Evolutionary conservation across 139 green algal genomes (phyloP).

Genomic region (Picochlorum sp.): DNA sequence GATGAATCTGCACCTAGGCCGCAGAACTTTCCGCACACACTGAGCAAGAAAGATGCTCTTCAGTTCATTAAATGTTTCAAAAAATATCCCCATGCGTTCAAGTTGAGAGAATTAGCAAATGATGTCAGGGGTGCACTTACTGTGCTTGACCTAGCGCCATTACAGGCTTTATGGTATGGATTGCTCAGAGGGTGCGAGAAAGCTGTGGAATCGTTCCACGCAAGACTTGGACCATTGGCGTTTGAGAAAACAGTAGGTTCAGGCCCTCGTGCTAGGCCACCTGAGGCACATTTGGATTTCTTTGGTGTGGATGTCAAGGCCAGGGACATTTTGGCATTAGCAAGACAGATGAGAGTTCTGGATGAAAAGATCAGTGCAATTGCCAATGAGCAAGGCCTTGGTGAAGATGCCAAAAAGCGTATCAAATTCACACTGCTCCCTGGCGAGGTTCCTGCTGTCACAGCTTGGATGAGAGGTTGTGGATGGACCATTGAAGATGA

Average conservation of each 20-base stretch:
- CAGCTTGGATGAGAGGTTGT: conserved; percentile 25
- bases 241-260: not conserved
- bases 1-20: conserved; percentile 5
- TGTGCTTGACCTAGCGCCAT: not conserved
- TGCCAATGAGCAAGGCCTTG: not conserved
- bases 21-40: conserved; percentile 13
- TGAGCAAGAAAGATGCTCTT: conserved; percentile 49
- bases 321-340: conserved; percentile 50
- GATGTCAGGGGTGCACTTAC: conserved; percentile 28
- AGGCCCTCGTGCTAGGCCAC: conserved; percentile 3
- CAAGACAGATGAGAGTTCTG: conserved; percentile 48
- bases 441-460: conserved; percentile 5
- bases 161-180: conserved; percentile 35
- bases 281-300: conserved; percentile 74
- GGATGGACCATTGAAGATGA: conserved; percentile 71
- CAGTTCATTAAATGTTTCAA: conserved; percentile 55
- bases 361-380: conserved; percentile 30
- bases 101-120: conserved; percentile 33
- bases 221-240: not conserved
- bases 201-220: conserved; percentile 10
- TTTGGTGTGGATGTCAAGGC: conserved; percentile 80
- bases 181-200: conserved; percentile 41
- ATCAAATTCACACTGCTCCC: conserved; percentile 45
- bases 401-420: not conserved
- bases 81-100: conserved; percentile 30